These are phyloP conservation scores for Lentinula boryana DNA, from an alignment of 768 basidiomycete genomes.

Conservation along the genomic window DNA sequence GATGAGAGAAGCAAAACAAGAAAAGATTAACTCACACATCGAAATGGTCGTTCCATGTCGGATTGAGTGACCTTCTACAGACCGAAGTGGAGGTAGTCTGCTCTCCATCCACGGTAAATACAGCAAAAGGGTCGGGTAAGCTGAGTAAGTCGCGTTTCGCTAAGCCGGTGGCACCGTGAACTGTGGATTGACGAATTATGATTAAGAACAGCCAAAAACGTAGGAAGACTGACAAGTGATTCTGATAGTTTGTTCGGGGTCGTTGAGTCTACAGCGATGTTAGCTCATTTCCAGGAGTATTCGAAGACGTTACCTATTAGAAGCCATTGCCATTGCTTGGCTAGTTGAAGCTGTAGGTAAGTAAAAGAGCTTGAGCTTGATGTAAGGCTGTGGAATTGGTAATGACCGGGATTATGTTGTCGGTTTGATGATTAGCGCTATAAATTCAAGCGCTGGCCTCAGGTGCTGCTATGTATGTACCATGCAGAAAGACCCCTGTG, in stretches of 20 bases:
- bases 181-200: slow-evolving; percentile 26
- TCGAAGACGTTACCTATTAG: background rate
- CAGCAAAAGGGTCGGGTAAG: slow-evolving; percentile 85
- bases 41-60: slow-evolving; percentile 83
- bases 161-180: slow-evolving; percentile 71
- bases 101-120: slow-evolving; percentile 80
- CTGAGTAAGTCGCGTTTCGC: slow-evolving; percentile 74
- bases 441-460: background rate
- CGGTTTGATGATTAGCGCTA: background rate
- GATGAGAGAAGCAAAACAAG: background rate
- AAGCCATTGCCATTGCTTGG: slow-evolving; percentile 1
- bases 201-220: background rate
- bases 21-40: slow-evolving; percentile 58
- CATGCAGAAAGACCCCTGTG: no score
- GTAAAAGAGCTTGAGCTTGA: background rate
- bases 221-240: slow-evolving; percentile 37
- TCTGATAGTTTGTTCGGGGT: slow-evolving; percentile 43
- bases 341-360: background rate
- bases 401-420: background rate
- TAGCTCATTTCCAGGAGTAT: background rate
- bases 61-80: slow-evolving; percentile 60
- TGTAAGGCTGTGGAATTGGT: background rate
- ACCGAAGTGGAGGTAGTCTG: slow-evolving; percentile 76
- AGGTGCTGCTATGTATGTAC: no score
- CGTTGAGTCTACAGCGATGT: slow-evolving; percentile 29